Evolutionary conservation across 1,284 basidiomycete species (phyloP), one percentile per base, ranked within the genome.

Genomic region (Naganishia liquefaciens): DNA sequence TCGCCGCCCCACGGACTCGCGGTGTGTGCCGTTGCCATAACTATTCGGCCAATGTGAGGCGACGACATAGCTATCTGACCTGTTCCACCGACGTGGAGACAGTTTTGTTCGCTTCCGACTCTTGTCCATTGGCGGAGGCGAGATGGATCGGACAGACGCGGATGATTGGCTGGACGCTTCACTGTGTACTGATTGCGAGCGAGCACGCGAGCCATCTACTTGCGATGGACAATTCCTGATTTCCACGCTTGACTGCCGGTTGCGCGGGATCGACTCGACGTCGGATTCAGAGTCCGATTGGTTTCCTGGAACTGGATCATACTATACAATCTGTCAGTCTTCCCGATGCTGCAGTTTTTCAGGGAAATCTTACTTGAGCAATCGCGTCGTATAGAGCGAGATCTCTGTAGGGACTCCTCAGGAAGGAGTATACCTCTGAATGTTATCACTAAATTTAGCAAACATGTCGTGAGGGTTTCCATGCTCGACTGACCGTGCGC

Each of bases 341-440:
- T 30, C 49, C 6, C 4, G 27, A 15, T 10, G 10, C 28, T 44
- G 30, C 43, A 47, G 13, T 33, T 40, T 17, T 30, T 9, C 19
- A n/a, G 28, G 15, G 62, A 54, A 73, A 37, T 7, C 83, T 71
- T 73, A 89, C 90, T 84, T 93, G 90, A 15, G 86, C 88, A n/a
- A 86, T 82, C 15, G 82, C 82, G 74, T 95, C 91, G 74, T 92
- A 95, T 21, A 85, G 82, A 53, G 86, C 83, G 27, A 94, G 81
- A 75, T 90, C 89, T 69, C 85, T 85, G 76, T 86, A 93, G 2
- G 91, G 91, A 10, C 90, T 92, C 55, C 92, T 84, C 28, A 93
- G 81, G 75, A 89, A 94, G 43, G 84, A 85, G 75, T 92, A 93
- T 23, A 94, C 82, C 79, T 94, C 91, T 91, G 70, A 9, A 7